phyloP scores from a whole-genome alignment of 2,329 filamentous ascomycete species.

The Arachnomyces sp. region DNA sequence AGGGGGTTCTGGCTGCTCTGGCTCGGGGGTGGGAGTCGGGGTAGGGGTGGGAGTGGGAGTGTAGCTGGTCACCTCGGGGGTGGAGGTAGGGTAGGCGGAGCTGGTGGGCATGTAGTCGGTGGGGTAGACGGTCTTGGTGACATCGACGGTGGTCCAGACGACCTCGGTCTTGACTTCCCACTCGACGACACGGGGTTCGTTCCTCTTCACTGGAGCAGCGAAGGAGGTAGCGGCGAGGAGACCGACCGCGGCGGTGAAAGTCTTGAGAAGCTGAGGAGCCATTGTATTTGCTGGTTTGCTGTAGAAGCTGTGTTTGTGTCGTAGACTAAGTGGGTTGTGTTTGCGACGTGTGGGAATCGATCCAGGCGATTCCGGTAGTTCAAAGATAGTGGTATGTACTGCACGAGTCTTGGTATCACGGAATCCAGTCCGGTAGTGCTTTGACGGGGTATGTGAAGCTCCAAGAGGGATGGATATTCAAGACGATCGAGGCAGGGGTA shows the following conservation, averaged over 20 bases:
- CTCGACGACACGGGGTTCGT: slow-evolving; percentile 8
- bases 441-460: too few relatives aligned
- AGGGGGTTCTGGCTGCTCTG: neutral
- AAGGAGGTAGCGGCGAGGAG: slow-evolving; percentile 12
- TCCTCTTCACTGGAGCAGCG: slow-evolving; percentile 9
- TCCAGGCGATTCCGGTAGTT: slow-evolving; percentile 8
- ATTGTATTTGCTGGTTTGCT: slow-evolving; percentile 5
- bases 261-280: slow-evolving; percentile 13
- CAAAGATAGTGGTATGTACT: too few relatives aligned
- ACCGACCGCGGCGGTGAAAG: slow-evolving; percentile 12
- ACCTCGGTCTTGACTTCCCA: slow-evolving; percentile 15
- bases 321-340: neutral
- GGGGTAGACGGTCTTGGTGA: slow-evolving; percentile 26
- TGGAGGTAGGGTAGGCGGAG: slow-evolving; percentile 3
- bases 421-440: too few relatives aligned
- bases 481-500: too few relatives aligned
- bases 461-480: too few relatives aligned
- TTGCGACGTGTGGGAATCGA: slow-evolving; percentile 2
- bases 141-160: slow-evolving; percentile 25
- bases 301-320: neutral
- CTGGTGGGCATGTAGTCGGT: slow-evolving; percentile 1
- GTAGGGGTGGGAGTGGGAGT: slow-evolving; percentile 6
- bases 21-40: slow-evolving; percentile 7
- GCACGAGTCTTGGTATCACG: too few relatives aligned
- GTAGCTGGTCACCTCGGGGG: slow-evolving; percentile 1